Base-by-base conservation (phyloP, 2,329 filamentous ascomycete genomes). In the Trichothecium sympodiale region DNA sequence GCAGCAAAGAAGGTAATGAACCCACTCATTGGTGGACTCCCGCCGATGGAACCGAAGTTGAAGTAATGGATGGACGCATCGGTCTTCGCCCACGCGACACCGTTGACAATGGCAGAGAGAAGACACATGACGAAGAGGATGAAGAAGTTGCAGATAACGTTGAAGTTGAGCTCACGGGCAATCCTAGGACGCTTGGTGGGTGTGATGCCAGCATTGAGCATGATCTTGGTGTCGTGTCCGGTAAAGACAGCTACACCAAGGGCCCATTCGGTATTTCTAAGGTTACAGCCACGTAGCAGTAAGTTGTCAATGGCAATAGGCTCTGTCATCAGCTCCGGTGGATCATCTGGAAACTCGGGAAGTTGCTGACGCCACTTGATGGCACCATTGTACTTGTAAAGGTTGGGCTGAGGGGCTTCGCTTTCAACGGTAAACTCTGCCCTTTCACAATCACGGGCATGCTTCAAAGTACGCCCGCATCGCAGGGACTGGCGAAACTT, bases 1-100 rank as follows among this genome's bases (percentile, higher is more conserved):
- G 80, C 85, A 13, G 89, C 86, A 84, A 87, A 98, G 61, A 96
- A 98, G 3, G 87, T 94, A 59, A 98, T 88, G 57, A 96, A 87
- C 29, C 91, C 93, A 45, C 87, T 85, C 45, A 94, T 69, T 4
- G 74, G 65, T 5, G 88, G 75, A 4, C 65, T 80, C 34, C 75
- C 76, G 45, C 85, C 87, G 44, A 87, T 84, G 1, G 85, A 83
- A 8, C 83, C 84, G 45, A 77, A 91, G 44, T 96, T 88, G 56
- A 96, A 96, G 52, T 69, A 89, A 43, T 76, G 60, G 34, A 84
- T 68, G 3, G 88, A 93, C 29, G 81, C 81, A 49, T 87, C 70
- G 8, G 68, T 69, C 48, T 83, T 74, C 17, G 67, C 71, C 86
- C 88, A 98, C 3, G 80, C 78, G 4, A 83, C 68, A 27, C 91